These are phyloP conservation scores for Favolaschia claudopus DNA, from an alignment of 768 basidiomycete species.

Conservation along the genomic window DNA sequence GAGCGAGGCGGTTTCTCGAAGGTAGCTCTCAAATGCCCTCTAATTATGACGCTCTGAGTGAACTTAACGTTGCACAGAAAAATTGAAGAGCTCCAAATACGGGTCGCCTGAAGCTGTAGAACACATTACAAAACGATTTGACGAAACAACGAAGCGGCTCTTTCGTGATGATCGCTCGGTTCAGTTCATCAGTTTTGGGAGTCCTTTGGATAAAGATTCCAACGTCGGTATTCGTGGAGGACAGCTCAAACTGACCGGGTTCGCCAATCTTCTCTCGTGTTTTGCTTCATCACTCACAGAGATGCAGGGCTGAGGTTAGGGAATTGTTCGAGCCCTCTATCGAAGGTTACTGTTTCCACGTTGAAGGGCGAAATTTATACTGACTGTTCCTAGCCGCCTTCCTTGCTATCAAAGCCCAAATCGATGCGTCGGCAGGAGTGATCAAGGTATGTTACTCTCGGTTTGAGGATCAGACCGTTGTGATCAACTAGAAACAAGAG, in stretches of 20 bases:
- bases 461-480: neutral
- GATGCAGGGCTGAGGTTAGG: slow-evolving; percentile 57
- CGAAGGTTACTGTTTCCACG: slow-evolving; percentile 46
- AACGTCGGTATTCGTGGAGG: slow-evolving; percentile 76
- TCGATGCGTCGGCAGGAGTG: slow-evolving; percentile 70
- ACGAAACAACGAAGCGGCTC: slow-evolving; percentile 83
- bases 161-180: slow-evolving; percentile 73
- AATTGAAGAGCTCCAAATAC: slow-evolving; percentile 77
- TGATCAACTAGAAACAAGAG: slow-evolving; percentile 51
- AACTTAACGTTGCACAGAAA: slow-evolving; percentile 52
- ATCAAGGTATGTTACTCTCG: slow-evolving; percentile 58
- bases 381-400: slow-evolving; percentile 64
- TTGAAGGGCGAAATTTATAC: neutral
- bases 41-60: neutral
- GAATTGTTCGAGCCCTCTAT: slow-evolving; percentile 83
- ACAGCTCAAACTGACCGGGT: slow-evolving; percentile 77
- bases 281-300: neutral
- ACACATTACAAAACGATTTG: slow-evolving; percentile 81
- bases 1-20: slow-evolving; percentile 76
- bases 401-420: slow-evolving; percentile 72
- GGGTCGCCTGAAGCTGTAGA: slow-evolving; percentile 75
- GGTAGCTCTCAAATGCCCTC: slow-evolving; percentile 45
- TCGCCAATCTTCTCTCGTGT: neutral
- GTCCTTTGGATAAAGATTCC: slow-evolving; percentile 77
- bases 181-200: slow-evolving; percentile 80